Evolutionary conservation across 83 land plant species (phyloP).

Genomic region (Thuja plicata): DNA sequence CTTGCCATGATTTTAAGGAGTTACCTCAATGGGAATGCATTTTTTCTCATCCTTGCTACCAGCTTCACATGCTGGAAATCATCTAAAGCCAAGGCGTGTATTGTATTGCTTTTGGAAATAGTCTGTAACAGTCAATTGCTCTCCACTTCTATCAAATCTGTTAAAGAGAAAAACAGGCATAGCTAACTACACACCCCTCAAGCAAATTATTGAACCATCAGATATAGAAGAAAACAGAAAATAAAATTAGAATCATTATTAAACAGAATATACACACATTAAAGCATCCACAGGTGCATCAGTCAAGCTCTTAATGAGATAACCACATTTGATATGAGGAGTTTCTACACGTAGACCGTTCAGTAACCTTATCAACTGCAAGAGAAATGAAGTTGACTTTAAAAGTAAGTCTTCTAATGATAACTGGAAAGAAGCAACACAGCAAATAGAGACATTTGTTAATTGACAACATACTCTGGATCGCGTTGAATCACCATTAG

Average conservation of each 20-base stretch:
- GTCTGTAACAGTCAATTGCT: constrained; percentile 17
- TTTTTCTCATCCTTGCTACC: constrained; percentile 18
- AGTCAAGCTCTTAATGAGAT: constrained; percentile 10
- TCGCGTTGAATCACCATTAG: constrained; percentile 19
- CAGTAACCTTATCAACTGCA: constrained; percentile 24
- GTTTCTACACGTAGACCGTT: constrained; percentile 27
- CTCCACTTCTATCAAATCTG: constrained; percentile 31
- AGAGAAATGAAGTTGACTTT: not conserved
- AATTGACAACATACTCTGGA: constrained; percentile 15
- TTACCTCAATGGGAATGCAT: constrained; percentile 32
- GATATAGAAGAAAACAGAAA: not conserved
- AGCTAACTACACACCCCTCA: not conserved
- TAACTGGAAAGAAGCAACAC: not conserved
- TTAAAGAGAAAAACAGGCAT: constrained; percentile 1
- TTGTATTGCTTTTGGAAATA: constrained; percentile 21
- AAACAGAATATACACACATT: not conserved
- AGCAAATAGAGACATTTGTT: not conserved
- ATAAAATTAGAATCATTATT: not conserved
- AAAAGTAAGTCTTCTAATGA: not conserved
- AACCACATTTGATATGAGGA: constrained; percentile 19
- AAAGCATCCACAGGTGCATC: constrained; percentile 17
- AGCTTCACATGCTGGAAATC: constrained; percentile 24
- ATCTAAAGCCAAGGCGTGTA: not conserved
- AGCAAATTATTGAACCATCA: not conserved
- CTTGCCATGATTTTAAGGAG: not conserved